Percentiles rank a stretch among this genome's conserved stretches.
Conservation (phyloP, 345 rosid species). For the rapeseed (Brassica napus) region Da-Ae NC_063436.1:8192501-8193000, state of each 20-base stretch:
- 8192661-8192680: constrained; percentile 93
- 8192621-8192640: constrained; percentile 9
- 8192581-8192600: background rate
- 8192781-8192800: constrained; percentile 78
- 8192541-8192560: constrained; percentile 12
- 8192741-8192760: constrained; percentile 87
- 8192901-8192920: constrained; percentile 63
- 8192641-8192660: constrained; percentile 59
- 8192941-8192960: background rate
- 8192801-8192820: constrained; percentile 57
- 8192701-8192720: constrained; percentile 99
- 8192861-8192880: constrained; percentile 72
- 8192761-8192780: constrained; percentile 83
- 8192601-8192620: constrained; percentile 30
- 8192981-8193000: background rate
- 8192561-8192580: constrained; percentile 1
- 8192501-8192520: constrained; percentile 1
- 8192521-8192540: constrained; percentile 20
- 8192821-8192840: constrained; percentile 59
- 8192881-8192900: constrained; percentile 64
- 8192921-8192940: constrained; percentile 82
- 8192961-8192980: background rate
- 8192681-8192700: constrained; percentile 91
- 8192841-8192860: constrained; percentile 66
- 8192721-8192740: constrained; percentile 51